phyloP scores from a whole-genome alignment of 2,329 filamentous ascomycete genomes.

The Cladobotryum protrusum region DNA sequence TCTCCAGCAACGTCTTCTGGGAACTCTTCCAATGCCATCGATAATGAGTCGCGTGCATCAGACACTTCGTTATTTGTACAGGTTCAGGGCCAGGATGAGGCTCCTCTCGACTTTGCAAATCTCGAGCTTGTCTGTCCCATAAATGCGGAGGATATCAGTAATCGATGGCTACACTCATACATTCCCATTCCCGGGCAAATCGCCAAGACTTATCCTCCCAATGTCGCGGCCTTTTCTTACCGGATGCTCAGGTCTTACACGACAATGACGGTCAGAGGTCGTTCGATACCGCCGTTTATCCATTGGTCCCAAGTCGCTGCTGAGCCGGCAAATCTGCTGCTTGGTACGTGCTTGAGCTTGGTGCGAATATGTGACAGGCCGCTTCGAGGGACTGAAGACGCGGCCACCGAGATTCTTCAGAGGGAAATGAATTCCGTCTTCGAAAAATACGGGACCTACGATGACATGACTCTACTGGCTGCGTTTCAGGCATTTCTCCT shows the following conservation, averaged over 20 bases:
- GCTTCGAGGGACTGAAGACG: slow-evolving; percentile 25
- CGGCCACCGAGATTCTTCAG: slow-evolving; percentile 29
- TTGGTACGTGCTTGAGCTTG: slow-evolving; percentile 36
- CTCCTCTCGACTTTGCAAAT: slow-evolving; percentile 26
- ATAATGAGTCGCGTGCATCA: too few species aligned
- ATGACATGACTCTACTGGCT: slow-evolving; percentile 29
- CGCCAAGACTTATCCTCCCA: slow-evolving; percentile 34
- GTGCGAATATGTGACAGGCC: slow-evolving; percentile 34
- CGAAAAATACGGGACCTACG: slow-evolving; percentile 19
- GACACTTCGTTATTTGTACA: too few species aligned
- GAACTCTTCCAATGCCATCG: too few species aligned
- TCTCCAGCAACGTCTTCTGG: too few species aligned
- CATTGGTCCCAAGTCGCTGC: slow-evolving; percentile 32
- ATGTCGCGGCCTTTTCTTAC: slow-evolving; percentile 33
- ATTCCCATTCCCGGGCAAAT: slow-evolving; percentile 38
- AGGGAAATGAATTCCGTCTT: slow-evolving; percentile 38
- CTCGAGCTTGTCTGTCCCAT: slow-evolving; percentile 39
- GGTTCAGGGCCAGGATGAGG: too few species aligned
- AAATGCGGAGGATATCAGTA: slow-evolving; percentile 39
- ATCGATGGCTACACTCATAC: slow-evolving; percentile 43
- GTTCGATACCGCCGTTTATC: slow-evolving; percentile 37
- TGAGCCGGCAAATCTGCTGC: slow-evolving; percentile 20
- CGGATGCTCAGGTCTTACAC: slow-evolving; percentile 40
- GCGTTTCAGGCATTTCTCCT: slow-evolving; percentile 49
- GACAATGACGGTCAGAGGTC: slow-evolving; percentile 29